Percentiles rank a stretch among this genome's conserved stretches.
Conservation (phyloP, 2,329 filamentous ascomycete species). For the Sporothrix schenckii region DNA sequence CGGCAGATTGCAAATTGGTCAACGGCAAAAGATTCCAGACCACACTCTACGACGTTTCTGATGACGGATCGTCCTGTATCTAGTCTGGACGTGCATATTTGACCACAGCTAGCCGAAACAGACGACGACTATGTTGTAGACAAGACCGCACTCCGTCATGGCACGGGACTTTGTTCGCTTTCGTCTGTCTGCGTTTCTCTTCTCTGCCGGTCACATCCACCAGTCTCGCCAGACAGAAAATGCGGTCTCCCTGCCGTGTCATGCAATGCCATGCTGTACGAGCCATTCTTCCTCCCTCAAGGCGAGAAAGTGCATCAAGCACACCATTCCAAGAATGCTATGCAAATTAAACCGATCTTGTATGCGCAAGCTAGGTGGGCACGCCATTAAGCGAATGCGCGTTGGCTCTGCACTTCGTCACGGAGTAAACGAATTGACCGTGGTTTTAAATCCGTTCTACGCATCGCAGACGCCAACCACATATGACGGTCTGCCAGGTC, state of each 20-base stretch:
- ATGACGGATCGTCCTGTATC: background rate
- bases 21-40: slow-evolving; percentile 9
- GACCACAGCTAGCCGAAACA: slow-evolving; percentile 6
- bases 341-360: slow-evolving; percentile 17
- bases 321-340: background rate
- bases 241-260: background rate
- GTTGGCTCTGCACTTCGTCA: no score
- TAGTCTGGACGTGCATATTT: background rate
- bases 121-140: background rate
- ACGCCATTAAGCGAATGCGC: background rate
- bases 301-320: background rate
- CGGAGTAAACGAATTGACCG: background rate
- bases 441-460: no score
- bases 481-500: background rate
- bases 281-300: slow-evolving; percentile 4
- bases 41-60: background rate
- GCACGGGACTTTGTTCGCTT: background rate
- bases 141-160: background rate
- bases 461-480: background rate
- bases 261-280: background rate
- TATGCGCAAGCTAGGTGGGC: background rate
- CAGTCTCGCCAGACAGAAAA: background rate
- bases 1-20: background rate
- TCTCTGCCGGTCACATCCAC: background rate
- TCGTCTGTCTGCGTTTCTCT: background rate